Base-by-base conservation (phyloP, 2,329 filamentous ascomycete genomes). In the Zopfia rhizophila region DNA sequence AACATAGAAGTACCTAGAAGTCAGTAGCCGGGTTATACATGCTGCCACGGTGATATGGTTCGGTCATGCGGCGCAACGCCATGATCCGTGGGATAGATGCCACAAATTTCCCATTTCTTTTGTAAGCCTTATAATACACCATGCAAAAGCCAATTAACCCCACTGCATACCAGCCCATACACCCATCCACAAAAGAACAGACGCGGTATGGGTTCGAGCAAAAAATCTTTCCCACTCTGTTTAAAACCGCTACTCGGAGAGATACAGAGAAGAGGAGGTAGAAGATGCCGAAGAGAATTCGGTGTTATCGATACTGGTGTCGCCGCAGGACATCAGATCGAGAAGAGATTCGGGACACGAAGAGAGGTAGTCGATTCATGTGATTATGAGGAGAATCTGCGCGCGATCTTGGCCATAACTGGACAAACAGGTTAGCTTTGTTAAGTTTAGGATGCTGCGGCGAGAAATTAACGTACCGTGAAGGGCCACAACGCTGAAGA, bases 351-450 rank as follows among this genome's bases (percentile, higher is more conserved):
- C 33, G 46, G 35, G 51, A 48, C 47, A 46, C 32, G 31, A 27
- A 24, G 19, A 52, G 16, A 22, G n/a, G 18, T 12, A 18, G 33
- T 24, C 7, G 25, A 32, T 39, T n/a, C n/a, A n/a, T n/a, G n/a
- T 13, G 28, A 39, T 56, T 75, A 84, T 66, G 80, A 78, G 36
- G 82, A 83, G 82, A 96, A 96, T 75, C 88, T 88, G 77, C 91
- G 88, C 64, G 91, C 95, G 70, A 97, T 79, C 82, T 97, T 97
- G 74, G 92, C 92, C 73, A 97, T 94, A 73, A 97, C 92, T 97
- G 56, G 36, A 44, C 30, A 19, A 3, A n/a, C n/a, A n/a, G n/a
- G n/a, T n/a, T n/a, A n/a, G n/a, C n/a, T 36, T 27, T 45, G 63
- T 64, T 42, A 62, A 60, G 32, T 27, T 25, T 24, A 12, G n/a